phyloP scores from a whole-genome alignment of 768 basidiomycete genomes.

The Lactarius sanguifluus region DNA sequence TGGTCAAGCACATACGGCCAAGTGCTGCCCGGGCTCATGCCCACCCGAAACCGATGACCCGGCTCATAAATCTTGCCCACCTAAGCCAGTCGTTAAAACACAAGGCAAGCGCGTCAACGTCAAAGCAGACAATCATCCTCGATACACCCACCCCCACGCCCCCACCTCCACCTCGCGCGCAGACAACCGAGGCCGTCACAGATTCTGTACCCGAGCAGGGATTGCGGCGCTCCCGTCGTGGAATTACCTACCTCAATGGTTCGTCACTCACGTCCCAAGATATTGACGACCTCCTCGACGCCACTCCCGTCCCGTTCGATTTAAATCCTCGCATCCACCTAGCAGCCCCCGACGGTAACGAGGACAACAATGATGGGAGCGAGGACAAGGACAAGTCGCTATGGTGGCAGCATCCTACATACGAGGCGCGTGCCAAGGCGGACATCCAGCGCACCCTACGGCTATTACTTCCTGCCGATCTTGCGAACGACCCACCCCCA shows the following conservation, averaged over 20 bases:
- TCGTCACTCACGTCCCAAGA: constrained; percentile 6
- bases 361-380: not conserved
- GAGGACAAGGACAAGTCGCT: constrained; percentile 1
- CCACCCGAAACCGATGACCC: not conserved
- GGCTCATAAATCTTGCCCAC: not conserved
- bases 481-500: constrained; percentile 5
- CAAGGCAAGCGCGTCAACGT: not conserved
- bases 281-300: constrained; percentile 13
- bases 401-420: constrained; percentile 21
- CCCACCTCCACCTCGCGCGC: not conserved
- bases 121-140: not conserved
- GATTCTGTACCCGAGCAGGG: not conserved
- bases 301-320: constrained; percentile 13
- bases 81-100: not conserved
- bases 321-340: constrained; percentile 2
- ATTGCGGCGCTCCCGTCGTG: constrained; percentile 12
- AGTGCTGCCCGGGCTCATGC: not conserved
- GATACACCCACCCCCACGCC: not conserved
- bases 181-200: not conserved
- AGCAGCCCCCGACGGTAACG: not conserved
- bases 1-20: constrained; percentile 18
- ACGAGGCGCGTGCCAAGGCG: constrained; percentile 24
- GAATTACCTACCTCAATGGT: not conserved
- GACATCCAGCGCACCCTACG: constrained; percentile 20
- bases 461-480: constrained; percentile 17